Evolutionary conservation across 768 basidiomycete species (phyloP), one percentile per base, ranked within the genome.

Genomic region (Rhodotorula babjevae): DNA sequence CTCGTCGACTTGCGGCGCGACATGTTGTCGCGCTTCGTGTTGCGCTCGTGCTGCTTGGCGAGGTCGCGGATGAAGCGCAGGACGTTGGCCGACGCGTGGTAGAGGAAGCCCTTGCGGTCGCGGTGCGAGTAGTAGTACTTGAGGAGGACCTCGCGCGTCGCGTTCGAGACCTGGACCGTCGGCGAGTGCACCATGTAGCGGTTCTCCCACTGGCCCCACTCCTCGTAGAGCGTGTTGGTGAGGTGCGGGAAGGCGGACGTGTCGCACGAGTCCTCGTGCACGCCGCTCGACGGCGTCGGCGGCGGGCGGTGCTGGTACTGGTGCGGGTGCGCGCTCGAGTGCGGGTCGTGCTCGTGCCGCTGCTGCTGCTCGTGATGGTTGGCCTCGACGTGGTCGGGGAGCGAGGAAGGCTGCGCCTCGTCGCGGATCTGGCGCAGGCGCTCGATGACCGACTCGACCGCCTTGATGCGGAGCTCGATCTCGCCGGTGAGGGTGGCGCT

Each of bases 101-200:
- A 78, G 31, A 70, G 44, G 47, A 72, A 68, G 11, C 72, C 72
- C 46, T 69, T 73, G 33, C 91, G 85, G 36, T 87, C 85, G 59
- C 88, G 85, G 50, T 88, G 90, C 77, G 89, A 90, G 79, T 90
- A 89, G 77, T 92, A 94, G 81, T 96, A 96, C 78, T 90, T 88
- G 82, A 90, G 86, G 80, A 93, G 84, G 70, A 95, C 87, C 90
- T 94, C 78, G 63, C 64, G 49, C 40, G 66, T 72, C 11, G 21
- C 71, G 63, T 73, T 76, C 70, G 79, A 73, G 56, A 93, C 84
- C 77, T 87, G 88, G 59, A 95, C 84, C 61, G 87, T 89, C 1
- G 93, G 93, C 72, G 87, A 89, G 81, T 96, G 93, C 25, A 93
- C 85, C 78, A 95, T 91, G 79, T 93, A 92, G 36, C 93, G 92